A percentile compares a stretch with the other conserved stretches of the same genome.
These are phyloP conservation scores for Tuber indicum DNA, from an alignment of 495 filamentous ascomycete species.

Conservation along the genomic window DNA sequence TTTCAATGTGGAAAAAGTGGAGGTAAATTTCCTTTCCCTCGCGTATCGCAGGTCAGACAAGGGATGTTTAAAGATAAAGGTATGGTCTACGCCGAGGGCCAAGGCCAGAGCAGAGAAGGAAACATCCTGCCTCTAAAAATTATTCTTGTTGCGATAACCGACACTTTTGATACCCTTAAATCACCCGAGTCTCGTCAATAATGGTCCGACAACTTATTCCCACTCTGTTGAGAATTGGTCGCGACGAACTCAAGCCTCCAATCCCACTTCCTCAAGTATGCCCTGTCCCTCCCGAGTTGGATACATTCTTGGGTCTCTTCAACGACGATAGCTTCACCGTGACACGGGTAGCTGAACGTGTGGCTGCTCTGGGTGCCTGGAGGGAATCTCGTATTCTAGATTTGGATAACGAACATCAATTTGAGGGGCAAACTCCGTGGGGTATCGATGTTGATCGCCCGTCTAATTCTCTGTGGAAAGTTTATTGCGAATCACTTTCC, in stretches of 20 bases:
- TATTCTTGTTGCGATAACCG: too few relatives aligned
- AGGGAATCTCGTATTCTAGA: neutral
- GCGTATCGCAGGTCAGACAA: neutral
- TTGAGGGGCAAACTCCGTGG: neutral
- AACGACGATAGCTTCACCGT: neutral
- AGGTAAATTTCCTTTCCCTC: slow-evolving; percentile 1
- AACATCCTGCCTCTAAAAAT: neutral
- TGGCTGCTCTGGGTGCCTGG: neutral
- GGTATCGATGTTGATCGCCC: neutral
- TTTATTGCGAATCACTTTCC: neutral
- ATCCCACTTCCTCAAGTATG: neutral
- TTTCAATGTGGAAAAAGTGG: too few relatives aligned
- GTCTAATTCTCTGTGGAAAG: neutral
- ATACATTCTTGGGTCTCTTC: neutral
- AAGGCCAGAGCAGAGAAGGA: neutral
- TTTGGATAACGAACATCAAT: neutral
- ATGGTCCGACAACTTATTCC: neutral
- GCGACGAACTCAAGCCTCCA: neutral
- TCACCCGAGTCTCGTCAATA: neutral
- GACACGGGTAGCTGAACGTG: neutral
- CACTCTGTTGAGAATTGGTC: neutral
- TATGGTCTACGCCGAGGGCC: neutral
- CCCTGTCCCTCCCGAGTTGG: neutral
- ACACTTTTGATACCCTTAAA: neutral
- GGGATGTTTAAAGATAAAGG: neutral